Base-by-base conservation (phyloP, 345 rosid species). In the Ricinus communis region DNA sequence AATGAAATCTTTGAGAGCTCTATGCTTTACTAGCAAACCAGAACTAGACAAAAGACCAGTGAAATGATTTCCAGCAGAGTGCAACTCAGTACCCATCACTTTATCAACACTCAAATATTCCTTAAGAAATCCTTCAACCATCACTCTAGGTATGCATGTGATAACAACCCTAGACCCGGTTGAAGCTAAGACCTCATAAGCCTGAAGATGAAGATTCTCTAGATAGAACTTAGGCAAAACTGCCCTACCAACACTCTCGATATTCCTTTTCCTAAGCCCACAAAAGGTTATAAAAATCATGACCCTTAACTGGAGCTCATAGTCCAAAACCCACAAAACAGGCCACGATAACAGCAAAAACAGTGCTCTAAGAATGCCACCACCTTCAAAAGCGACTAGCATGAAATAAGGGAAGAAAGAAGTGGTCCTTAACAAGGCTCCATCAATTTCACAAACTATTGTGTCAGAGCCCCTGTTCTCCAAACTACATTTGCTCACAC, bases 311-410 rank as follows among this genome's bases (percentile, higher is more conserved):
- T 85, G 72, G 38, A 74, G 63, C 45, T 92, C 93, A 68, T 74
- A 68, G 40, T 78, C 77, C 76, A 95, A 71, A 36, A 87, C 57
- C 86, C 89, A 87, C 58, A 90, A 73, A 62, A 92, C 38, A 4
- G 93, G 86, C 65, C 78, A 86, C 9, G 89, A 85, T 19, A 87
- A 38, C 59, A 95, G 62, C 74, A 95, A 66, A 9, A 85, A 12
- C 56, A 85, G 73, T 0, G 97, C 92, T 77, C 97, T 85, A 1
- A 95, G 33, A 66, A 94, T 80, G 73, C 89, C 77, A 8, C 99
- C 99, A 43, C 91, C 96, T 80, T 95, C 99, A 19, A 95, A 95
- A 33, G 97, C 96, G 9, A 92, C 82, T 0, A 95, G 93, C 97
- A 95, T 95, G 86, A 95, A 95, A 72, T 82, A 95, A 76, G 99